These are phyloP conservation scores for Parachaetomium inaequale DNA, from an alignment of 495 filamentous ascomycete species.

Conservation along the genomic window DNA sequence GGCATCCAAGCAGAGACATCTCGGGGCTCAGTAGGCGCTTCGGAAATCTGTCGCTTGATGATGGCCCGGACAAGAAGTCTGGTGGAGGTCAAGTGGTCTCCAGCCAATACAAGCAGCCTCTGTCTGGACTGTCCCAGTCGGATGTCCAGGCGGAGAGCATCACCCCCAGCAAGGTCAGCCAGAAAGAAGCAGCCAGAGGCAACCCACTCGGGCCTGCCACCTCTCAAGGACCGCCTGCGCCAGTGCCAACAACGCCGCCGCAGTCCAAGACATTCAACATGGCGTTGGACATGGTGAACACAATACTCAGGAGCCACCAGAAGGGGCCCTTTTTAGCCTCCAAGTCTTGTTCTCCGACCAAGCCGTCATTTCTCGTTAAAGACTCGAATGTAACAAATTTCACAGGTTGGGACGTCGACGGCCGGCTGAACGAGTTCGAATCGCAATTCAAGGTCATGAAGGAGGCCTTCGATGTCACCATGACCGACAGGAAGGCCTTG, in stretches of 20 bases:
- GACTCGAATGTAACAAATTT: constrained; percentile 58
- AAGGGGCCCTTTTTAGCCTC: constrained; percentile 20
- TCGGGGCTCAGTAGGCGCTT: constrained; percentile 24
- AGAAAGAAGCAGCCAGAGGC: constrained; percentile 17
- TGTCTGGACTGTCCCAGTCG: constrained; percentile 14
- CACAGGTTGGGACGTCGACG: constrained; percentile 69
- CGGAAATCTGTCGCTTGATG: constrained; percentile 33
- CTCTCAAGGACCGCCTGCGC: constrained; percentile 6
- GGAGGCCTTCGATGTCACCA: constrained; percentile 57
- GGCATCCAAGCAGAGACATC: constrained; percentile 28
- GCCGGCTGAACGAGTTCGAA: constrained; percentile 63
- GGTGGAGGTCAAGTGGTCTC: constrained; percentile 42
- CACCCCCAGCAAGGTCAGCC: constrained; percentile 4
- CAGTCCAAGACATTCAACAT: constrained; percentile 4
- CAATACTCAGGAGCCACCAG: constrained; percentile 21
- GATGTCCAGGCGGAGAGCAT: constrained; percentile 17
- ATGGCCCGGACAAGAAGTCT: not conserved
- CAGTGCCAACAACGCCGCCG: constrained; percentile 22
- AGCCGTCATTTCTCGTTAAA: constrained; percentile 61
- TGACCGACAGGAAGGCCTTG: constrained; percentile 56
- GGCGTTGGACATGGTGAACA: constrained; percentile 20
- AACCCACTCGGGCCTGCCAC: constrained; percentile 14
- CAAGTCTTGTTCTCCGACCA: constrained; percentile 40
- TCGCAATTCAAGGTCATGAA: constrained; percentile 57
- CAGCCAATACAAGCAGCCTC: constrained; percentile 15